phyloP scores from a whole-genome alignment of 1,284 basidiomycete genomes.

The Tranzscheliella williamsii region DNA sequence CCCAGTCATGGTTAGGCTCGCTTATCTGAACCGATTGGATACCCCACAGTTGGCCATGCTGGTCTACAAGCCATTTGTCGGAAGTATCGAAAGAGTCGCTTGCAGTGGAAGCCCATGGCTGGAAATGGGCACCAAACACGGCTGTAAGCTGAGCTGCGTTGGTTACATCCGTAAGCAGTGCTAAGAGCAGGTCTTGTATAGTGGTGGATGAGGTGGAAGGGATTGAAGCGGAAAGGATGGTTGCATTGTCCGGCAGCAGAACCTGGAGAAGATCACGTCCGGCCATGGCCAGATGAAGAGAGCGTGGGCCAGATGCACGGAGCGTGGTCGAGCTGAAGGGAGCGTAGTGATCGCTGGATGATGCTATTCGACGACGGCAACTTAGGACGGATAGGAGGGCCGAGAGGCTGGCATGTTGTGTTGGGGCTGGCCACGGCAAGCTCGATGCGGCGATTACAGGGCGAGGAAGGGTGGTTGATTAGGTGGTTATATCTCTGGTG shows the following conservation, averaged over 20 bases:
- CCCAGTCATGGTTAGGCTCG: constrained; percentile 44
- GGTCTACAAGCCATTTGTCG: constrained; percentile 40
- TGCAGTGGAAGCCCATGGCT: constrained; percentile 26
- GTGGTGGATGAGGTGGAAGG: constrained; percentile 23
- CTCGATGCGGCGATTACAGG: no score
- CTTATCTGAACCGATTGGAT: constrained; percentile 35
- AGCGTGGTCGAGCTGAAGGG: no score
- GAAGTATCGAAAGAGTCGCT: constrained; percentile 32
- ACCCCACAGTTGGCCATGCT: constrained; percentile 38
- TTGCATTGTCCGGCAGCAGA: constrained; percentile 39
- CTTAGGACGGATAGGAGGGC: no score
- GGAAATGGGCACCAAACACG: constrained; percentile 40
- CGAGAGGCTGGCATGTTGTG: no score
- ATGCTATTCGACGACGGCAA: no score
- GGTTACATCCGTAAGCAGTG: constrained; percentile 34
- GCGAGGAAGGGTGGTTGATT: no score
- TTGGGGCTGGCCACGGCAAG: no score
- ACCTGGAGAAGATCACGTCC: constrained; percentile 43
- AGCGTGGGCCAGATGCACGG: neutral
- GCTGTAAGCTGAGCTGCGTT: constrained; percentile 26
- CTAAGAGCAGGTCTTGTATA: constrained; percentile 28
- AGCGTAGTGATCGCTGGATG: no score
- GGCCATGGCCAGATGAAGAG: constrained; percentile 8
- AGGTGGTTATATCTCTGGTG: no score
- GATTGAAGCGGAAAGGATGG: constrained; percentile 38